Conservation (phyloP, 129 eudicot genomes). For the Gnaphalium uliginosum region DNA sequence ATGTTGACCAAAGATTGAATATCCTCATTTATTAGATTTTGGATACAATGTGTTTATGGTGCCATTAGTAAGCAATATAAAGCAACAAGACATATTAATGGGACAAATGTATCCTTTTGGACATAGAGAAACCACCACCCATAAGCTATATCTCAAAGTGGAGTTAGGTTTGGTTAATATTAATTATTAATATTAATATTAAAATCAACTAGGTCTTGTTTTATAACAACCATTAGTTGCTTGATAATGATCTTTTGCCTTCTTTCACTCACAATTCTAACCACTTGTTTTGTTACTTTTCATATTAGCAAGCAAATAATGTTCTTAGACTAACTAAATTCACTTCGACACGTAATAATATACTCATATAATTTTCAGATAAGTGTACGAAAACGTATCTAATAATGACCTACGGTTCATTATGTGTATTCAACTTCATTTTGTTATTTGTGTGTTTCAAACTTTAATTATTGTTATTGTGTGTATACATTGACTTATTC, state of each 20-base stretch:
- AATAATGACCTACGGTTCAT: too few species aligned
- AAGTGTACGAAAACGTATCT: too few species aligned
- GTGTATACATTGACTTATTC: too few species aligned
- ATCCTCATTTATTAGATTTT: neutral
- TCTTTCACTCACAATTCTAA: slow-evolving; percentile 26
- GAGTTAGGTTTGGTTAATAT: slow-evolving; percentile 22
- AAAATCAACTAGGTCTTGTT: slow-evolving; percentile 16
- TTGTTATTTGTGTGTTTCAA: too few species aligned
- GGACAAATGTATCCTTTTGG: slow-evolving; percentile 37
- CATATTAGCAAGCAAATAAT: neutral
- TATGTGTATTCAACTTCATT: too few species aligned
- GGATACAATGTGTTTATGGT: slow-evolving; percentile 14
- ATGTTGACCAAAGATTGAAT: slow-evolving; percentile 14
- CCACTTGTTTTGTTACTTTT: neutral
- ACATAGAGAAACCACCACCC: slow-evolving; percentile 12
- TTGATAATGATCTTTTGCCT: slow-evolving; percentile 28
- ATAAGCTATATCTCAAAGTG: slow-evolving; percentile 23
- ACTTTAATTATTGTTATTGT: too few species aligned
- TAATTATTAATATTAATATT: neutral
- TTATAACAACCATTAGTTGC: slow-evolving; percentile 33
- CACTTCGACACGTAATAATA: slow-evolving; percentile 4
- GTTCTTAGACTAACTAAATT: neutral
- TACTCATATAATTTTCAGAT: too few species aligned
- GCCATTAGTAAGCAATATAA: slow-evolving; percentile 30
- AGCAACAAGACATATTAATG: slow-evolving; percentile 26